Percentiles rank a stretch among this genome's conserved stretches.
phyloP scores from a whole-genome alignment of 202 grass and related monocot species.

The Bolboschoenoplectus hybrid region DNA sequence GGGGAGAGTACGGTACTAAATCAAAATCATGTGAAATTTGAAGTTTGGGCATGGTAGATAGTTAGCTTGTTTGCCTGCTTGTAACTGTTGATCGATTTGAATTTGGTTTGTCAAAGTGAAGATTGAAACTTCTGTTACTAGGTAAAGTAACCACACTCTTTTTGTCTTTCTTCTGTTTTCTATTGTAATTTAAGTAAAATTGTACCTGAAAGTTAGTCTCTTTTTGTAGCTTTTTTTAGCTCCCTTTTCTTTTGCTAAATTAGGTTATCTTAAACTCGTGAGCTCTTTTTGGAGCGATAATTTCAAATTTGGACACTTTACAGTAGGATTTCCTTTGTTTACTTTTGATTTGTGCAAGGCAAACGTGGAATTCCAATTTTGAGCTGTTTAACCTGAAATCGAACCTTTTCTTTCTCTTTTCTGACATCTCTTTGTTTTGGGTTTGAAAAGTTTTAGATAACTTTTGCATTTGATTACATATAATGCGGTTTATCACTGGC shows the following conservation, averaged over 20 bases:
- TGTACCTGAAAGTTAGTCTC: slow-evolving; percentile 6
- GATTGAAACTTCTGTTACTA: slow-evolving; percentile 20
- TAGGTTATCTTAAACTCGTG: not conserved
- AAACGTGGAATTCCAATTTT: slow-evolving; percentile 12
- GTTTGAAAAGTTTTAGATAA: not conserved
- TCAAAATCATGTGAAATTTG: not conserved
- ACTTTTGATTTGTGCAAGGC: not conserved
- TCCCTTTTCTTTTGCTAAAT: slow-evolving; percentile 25
- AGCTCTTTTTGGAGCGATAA: slow-evolving; percentile 4
- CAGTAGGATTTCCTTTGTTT: not conserved
- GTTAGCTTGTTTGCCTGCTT: not conserved
- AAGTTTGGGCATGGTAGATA: not conserved
- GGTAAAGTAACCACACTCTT: slow-evolving; percentile 25
- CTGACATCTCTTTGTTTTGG: not conserved
- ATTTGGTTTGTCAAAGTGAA: slow-evolving; percentile 19
- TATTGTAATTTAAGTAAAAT: slow-evolving; percentile 27
- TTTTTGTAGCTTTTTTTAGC: slow-evolving; percentile 20
- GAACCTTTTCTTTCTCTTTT: not conserved
- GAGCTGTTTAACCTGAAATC: not conserved
- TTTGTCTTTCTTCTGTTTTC: slow-evolving; percentile 21
- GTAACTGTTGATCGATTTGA: not conserved
- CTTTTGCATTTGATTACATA: not conserved
- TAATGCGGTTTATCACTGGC: not conserved
- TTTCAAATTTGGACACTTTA: slow-evolving; percentile 10
- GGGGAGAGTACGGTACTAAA: not conserved